phyloP scores from a whole-genome alignment of 2,329 filamentous ascomycete genomes.

The Zelopaecilomyces penicillatus region DNA sequence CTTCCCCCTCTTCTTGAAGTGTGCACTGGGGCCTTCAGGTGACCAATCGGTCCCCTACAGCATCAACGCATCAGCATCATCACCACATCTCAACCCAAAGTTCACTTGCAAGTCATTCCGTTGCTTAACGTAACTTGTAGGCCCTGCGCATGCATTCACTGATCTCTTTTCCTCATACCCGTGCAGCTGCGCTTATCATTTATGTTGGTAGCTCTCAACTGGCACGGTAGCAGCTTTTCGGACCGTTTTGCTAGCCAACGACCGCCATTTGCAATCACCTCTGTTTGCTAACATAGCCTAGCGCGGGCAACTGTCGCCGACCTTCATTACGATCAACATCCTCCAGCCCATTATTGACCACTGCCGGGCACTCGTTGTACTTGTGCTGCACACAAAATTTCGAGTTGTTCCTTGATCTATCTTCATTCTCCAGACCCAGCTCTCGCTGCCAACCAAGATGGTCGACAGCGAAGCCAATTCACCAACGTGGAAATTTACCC shows the following conservation, averaged over 20 bases:
- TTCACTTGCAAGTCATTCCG: neutral
- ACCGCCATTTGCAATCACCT: too few species aligned
- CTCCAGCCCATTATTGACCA: too few species aligned
- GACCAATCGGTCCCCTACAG: neutral
- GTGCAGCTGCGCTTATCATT: constrained; percentile 3
- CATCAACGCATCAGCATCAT: constrained; percentile 2
- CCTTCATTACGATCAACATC: too few species aligned
- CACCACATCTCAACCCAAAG: constrained; percentile 3
- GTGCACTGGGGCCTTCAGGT: neutral
- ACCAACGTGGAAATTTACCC: constrained; percentile 99
- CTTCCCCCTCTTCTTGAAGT: constrained; percentile 11
- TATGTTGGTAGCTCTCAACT: too few species aligned
- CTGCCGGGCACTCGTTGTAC: too few species aligned
- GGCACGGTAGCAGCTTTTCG: too few species aligned
- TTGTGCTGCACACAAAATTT: neutral
- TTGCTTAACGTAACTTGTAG: neutral
- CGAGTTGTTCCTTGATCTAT: neutral
- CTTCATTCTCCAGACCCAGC: constrained; percentile 19
- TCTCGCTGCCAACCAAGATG: constrained; percentile 57
- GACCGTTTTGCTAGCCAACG: neutral
- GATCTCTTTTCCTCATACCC: neutral
- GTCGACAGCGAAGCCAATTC: constrained; percentile 90
- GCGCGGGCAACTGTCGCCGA: too few species aligned
- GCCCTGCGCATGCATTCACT: neutral
- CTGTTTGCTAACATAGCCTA: too few species aligned